Evolutionary conservation across 2,329 filamentous ascomycete genomes (phyloP).

Genomic region (Hypoxylon sp.): DNA sequence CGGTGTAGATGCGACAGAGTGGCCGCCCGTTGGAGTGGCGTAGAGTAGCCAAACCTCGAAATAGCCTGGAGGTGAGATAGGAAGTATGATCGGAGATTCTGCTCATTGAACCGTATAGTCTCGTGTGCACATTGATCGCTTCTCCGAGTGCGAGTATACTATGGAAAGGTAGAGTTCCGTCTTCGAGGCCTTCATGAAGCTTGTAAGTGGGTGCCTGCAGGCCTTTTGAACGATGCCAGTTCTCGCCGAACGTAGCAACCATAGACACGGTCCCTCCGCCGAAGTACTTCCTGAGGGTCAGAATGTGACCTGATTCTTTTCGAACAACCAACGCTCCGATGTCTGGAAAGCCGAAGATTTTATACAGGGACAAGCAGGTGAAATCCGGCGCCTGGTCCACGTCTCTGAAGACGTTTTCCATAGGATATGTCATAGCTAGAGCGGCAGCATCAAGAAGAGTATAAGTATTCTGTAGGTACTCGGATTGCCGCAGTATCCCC

Average conservation of each 20-base stretch:
- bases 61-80: conserved; percentile 63
- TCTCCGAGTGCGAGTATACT: conserved; percentile 72
- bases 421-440: conserved; percentile 70
- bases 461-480: conserved; percentile 57
- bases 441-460: conserved; percentile 74
- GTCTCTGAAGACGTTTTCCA: conserved; percentile 65
- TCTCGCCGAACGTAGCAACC: conserved; percentile 64
- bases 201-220: conserved; percentile 55
- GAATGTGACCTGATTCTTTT: conserved; percentile 66
- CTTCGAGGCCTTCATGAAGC: conserved; percentile 73
- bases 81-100: conserved; percentile 69
- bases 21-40: conserved; percentile 65
- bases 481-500: conserved; percentile 52
- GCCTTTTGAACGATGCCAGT: conserved; percentile 67
- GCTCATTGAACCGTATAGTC: conserved; percentile 70
- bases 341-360: conserved; percentile 76
- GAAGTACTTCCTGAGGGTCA: conserved; percentile 71
- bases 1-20: conserved; percentile 68
- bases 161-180: conserved; percentile 75
- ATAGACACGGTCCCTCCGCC: conserved; percentile 76
- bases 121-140: conserved; percentile 67
- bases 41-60: conserved; percentile 61
- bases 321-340: conserved; percentile 71
- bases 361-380: conserved; percentile 71
- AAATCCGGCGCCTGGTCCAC: conserved; percentile 69